Conservation (phyloP, 2,329 filamentous ascomycete species). For the Claviceps paspali region DNA sequence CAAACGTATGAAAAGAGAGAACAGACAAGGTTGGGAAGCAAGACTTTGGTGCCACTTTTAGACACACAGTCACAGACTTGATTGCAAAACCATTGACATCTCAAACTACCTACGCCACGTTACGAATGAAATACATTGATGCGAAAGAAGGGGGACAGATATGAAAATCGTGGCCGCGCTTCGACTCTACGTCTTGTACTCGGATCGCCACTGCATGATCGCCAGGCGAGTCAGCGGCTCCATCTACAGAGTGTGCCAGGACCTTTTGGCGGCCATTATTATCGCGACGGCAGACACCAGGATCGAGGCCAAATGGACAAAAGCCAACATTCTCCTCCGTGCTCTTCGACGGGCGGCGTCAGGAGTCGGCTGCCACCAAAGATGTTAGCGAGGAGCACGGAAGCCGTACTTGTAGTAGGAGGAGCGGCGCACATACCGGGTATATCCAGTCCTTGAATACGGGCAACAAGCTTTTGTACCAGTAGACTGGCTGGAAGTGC, state of each 20-base stretch:
- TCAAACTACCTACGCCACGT: too few species aligned
- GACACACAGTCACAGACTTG: too few species aligned
- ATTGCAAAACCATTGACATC: too few species aligned
- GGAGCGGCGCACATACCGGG: conserved; percentile 14
- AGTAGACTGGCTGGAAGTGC: conserved; percentile 19
- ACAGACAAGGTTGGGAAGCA: too few species aligned
- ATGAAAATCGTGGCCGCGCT: not conserved
- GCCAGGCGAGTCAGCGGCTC: conserved; percentile 1
- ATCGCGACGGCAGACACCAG: not conserved
- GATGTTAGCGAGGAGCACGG: not conserved
- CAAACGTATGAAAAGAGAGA: too few species aligned
- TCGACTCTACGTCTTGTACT: conserved; percentile 1
- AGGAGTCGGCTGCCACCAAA: conserved; percentile 1
- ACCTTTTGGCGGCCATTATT: not conserved
- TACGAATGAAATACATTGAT: too few species aligned
- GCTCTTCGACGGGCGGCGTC: not conserved
- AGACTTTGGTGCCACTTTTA: too few species aligned
- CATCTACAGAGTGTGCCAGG: conserved; percentile 3
- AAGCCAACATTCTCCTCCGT: not conserved
- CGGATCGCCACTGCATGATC: conserved; percentile 1
- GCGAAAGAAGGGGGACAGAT: not conserved
- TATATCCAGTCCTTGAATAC: conserved; percentile 17
- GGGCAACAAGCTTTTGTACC: conserved; percentile 23
- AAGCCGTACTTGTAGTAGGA: too few species aligned
- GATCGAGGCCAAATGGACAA: not conserved